Base-by-base conservation (phyloP, 768 basidiomycete genomes). In the Podaxis sp. region DNA sequence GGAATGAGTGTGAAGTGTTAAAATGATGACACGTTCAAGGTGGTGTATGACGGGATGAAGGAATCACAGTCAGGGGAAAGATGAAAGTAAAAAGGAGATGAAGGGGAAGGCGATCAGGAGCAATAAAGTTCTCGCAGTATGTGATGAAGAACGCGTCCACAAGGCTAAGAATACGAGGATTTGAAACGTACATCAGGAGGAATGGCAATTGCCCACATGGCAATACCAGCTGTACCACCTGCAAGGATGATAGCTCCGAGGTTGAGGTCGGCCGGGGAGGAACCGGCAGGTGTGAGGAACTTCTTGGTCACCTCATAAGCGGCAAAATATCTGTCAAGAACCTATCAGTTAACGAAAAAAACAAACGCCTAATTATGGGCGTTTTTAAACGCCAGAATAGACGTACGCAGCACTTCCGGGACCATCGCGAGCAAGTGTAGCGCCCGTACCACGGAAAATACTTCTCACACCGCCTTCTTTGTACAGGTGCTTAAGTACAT, bases 181-280 rank as follows among this genome's bases (percentile, higher is more conserved):
- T 28, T 11, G 21, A 52, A 3, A 79, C 90, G 64, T 68, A 94
- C 95, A 72, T 99, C 96, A 50, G 96, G 95, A 51, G 97, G 97
- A 66, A 99, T 97, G 25, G 93, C 96, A 66, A 98, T 80, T 16
- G 91, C 80, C 97, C 97, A 99, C 97, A 99, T 98, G 38, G 95
- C 95, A 4, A 98, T 84, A 66, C 97, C 97, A 1, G 97, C 97
- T 42, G 85, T 87, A 56, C 95, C 97, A 65, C 97, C 97, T 55
- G 96, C 94, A 57, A 95, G 61, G 65, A 98, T 90, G 67, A 98
- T 84, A 16, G 91, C 89, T 35, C 90, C 82, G 27, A 99, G 79
- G 67, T 93, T 90, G 60, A 98, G 81, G 52, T 93, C 87, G 38
- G 85, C 80, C 2, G 91, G 82, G n/a, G 88, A 88, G 16, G 90